phyloP scores from a whole-genome alignment of 495 filamentous ascomycete species.

The Xylaria curta region DNA sequence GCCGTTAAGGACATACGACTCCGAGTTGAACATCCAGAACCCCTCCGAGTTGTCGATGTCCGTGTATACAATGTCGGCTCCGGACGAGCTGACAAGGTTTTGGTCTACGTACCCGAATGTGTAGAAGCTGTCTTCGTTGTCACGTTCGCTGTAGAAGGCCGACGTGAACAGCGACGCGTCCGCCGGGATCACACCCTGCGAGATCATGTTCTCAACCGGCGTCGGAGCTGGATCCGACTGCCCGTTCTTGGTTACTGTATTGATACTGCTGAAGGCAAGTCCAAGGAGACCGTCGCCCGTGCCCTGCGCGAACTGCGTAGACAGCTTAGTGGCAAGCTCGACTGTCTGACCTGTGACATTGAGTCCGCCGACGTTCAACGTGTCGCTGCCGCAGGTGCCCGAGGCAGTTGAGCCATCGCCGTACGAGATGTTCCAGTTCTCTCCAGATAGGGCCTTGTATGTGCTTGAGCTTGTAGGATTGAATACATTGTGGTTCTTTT shows the following conservation, averaged over 20 bases:
- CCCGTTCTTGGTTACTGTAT: slow-evolving; percentile 63
- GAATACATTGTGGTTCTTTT: slow-evolving; percentile 56
- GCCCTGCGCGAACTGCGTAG: slow-evolving; percentile 63
- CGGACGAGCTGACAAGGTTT: slow-evolving; percentile 61
- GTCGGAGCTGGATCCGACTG: slow-evolving; percentile 63
- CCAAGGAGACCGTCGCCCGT: slow-evolving; percentile 75
- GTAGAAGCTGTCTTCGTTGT: slow-evolving; percentile 72
- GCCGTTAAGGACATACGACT: slow-evolving; percentile 66
- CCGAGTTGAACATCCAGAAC: slow-evolving; percentile 74
- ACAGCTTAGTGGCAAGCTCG: slow-evolving; percentile 70
- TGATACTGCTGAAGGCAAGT: slow-evolving; percentile 72
- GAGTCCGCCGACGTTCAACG: slow-evolving; percentile 69
- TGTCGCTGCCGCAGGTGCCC: slow-evolving; percentile 72
- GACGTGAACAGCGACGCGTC: slow-evolving; percentile 72
- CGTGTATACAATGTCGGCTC: slow-evolving; percentile 65
- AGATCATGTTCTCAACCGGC: slow-evolving; percentile 78
- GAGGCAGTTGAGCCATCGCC: slow-evolving; percentile 75
- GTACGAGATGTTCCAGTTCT: slow-evolving; percentile 74
- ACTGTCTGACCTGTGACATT: slow-evolving; percentile 70
- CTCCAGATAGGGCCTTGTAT: slow-evolving; percentile 57
- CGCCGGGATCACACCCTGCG: slow-evolving; percentile 68
- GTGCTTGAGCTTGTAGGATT: slow-evolving; percentile 66
- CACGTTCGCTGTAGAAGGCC: slow-evolving; percentile 69
- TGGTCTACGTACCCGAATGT: slow-evolving; percentile 81
- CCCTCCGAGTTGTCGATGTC: slow-evolving; percentile 71